Evolutionary conservation across 164 flowering plant species (phyloP).

Genomic region (Tetrastigma voinierianum): DNA sequence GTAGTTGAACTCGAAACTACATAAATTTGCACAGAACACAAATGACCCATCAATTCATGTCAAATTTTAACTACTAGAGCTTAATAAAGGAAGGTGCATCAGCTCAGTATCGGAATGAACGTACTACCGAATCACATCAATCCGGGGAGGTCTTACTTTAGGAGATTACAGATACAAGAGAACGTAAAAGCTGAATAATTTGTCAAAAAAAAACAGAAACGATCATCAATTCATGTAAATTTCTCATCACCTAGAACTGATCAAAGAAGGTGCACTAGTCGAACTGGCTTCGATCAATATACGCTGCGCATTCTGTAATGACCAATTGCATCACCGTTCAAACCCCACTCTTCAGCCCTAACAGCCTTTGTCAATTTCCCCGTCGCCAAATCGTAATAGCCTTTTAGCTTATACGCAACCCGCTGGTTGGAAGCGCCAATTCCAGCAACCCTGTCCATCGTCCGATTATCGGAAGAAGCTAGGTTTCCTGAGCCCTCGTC

Average conservation of each 20-base stretch:
- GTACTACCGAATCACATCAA: too few species aligned
- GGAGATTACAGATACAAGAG: neutral
- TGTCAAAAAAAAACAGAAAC: too few species aligned
- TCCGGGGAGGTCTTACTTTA: too few species aligned
- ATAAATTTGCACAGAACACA: too few species aligned
- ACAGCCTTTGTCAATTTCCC: constrained; percentile 88
- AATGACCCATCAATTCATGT: too few species aligned
- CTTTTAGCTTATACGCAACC: constrained; percentile 78
- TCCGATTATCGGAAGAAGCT: constrained; percentile 14
- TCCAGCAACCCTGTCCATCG: constrained; percentile 54
- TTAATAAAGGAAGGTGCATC: too few species aligned
- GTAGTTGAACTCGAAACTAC: too few species aligned
- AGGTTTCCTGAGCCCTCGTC: constrained; percentile 23
- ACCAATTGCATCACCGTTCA: constrained; percentile 70
- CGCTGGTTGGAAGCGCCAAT: constrained; percentile 59
- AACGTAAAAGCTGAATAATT: neutral
- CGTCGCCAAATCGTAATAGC: constrained; percentile 87
- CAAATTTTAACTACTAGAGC: too few species aligned
- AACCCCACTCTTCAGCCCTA: constrained; percentile 96
- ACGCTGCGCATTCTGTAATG: constrained; percentile 72
- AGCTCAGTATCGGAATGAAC: too few species aligned
- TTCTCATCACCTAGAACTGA: constrained; percentile 46
- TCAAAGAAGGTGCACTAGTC: constrained; percentile 57
- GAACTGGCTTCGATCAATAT: constrained; percentile 74
- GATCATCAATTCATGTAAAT: neutral